A percentile compares a stretch with the other conserved stretches of the same genome.
Conservation (phyloP, 1,284 basidiomycete species). For the Hortiboletus rubellus region DNA sequence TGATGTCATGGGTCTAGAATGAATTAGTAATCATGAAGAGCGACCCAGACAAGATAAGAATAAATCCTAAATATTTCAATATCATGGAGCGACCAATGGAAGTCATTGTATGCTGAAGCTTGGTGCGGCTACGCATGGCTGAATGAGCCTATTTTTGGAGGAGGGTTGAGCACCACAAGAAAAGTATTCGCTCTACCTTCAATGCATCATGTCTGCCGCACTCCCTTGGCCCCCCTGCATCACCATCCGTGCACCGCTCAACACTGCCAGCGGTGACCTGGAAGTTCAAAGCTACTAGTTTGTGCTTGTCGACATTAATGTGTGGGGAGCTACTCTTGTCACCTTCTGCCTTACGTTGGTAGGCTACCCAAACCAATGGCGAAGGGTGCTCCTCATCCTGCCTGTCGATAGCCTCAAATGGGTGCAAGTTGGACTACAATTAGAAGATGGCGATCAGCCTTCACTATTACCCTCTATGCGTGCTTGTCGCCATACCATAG, state of each 20-base stretch:
- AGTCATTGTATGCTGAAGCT: background rate
- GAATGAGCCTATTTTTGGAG: too few species aligned
- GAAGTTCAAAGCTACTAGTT: background rate
- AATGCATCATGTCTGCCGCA: too few species aligned
- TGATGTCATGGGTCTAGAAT: too few species aligned
- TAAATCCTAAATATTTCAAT: too few species aligned
- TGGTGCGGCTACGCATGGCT: background rate
- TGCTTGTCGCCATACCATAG: background rate
- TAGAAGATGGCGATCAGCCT: background rate
- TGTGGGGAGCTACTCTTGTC: background rate
- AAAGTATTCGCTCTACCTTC: too few species aligned
- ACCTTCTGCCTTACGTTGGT: background rate
- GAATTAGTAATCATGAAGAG: too few species aligned
- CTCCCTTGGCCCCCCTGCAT: too few species aligned
- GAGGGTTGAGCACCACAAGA: too few species aligned
- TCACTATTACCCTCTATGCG: background rate
- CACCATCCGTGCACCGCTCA: background rate
- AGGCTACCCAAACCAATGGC: background rate
- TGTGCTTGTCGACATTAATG: background rate
- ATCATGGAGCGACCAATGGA: too few species aligned
- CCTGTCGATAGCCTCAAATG: too few species aligned
- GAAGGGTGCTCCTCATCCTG: background rate
- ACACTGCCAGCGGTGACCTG: background rate
- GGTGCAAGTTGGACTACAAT: background rate
- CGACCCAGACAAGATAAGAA: too few species aligned